These are phyloP conservation scores for Excoecaria cochinchinensis DNA, from an alignment of 345 rosid species.

Conservation along the genomic window DNA sequence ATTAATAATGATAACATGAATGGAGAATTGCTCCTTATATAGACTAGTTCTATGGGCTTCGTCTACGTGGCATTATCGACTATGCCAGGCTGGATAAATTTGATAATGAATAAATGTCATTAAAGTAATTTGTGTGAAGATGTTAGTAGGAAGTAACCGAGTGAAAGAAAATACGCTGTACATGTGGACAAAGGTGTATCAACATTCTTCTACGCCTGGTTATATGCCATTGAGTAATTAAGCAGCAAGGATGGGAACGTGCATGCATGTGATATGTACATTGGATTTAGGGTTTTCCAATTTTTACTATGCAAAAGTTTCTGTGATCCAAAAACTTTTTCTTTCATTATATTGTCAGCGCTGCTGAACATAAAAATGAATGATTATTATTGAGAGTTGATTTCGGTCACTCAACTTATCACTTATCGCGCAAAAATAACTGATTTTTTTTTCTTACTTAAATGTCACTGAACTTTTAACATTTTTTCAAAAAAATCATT, in stretches of 20 bases:
- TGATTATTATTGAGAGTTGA: background rate
- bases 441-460: too few species aligned
- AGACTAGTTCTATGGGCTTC: constrained; percentile 10
- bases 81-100: constrained; percentile 10
- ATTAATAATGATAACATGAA: background rate
- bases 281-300: constrained; percentile 25
- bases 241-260: constrained; percentile 17
- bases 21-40: constrained; percentile 22
- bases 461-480: too few species aligned
- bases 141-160: constrained; percentile 13
- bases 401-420: too few species aligned
- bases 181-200: constrained; percentile 32
- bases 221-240: background rate
- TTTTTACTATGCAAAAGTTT: constrained; percentile 14
- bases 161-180: constrained; percentile 26
- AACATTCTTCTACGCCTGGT: constrained; percentile 30
- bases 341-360: too few species aligned
- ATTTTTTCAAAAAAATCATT: too few species aligned
- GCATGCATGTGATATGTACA: constrained; percentile 40
- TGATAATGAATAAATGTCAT: background rate
- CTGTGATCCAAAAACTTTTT: constrained; percentile 23
- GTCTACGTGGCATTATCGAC: constrained; percentile 17
- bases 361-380: background rate
- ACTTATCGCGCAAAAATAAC: too few species aligned
- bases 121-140: background rate